phyloP scores from a whole-genome alignment of 495 filamentous ascomycete genomes.

The Antarctomyces pellizariae region DNA sequence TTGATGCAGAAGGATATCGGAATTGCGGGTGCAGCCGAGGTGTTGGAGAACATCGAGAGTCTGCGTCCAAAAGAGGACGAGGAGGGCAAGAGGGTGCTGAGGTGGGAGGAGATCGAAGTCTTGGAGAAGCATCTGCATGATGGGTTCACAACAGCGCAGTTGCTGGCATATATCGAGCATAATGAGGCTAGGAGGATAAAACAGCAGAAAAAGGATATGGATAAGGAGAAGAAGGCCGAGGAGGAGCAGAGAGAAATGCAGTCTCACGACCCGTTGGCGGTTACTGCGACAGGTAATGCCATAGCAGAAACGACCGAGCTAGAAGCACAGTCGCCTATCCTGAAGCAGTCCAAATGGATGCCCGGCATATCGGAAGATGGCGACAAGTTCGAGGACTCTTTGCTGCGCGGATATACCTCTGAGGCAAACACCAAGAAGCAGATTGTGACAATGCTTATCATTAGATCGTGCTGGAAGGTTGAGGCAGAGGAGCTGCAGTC shows the following conservation, averaged over 20 bases:
- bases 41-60: conserved; percentile 19
- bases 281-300: too few relatives aligned
- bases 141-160: conserved; percentile 21
- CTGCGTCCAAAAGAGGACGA: conserved; percentile 15
- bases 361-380: conserved; percentile 14
- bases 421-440: conserved; percentile 10
- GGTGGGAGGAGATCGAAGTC: conserved; percentile 15
- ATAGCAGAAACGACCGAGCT: too few relatives aligned
- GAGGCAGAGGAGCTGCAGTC: conserved; percentile 7
- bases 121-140: conserved; percentile 15
- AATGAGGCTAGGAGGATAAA: conserved; percentile 2
- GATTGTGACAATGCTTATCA: conserved; percentile 5
- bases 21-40: conserved; percentile 11
- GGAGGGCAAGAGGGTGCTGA: conserved; percentile 8
- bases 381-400: conserved; percentile 7
- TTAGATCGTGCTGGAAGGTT: conserved; percentile 10
- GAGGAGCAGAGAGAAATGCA: conserved; percentile 6
- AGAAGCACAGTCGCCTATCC: too few relatives aligned
- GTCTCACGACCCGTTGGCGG: too few relatives aligned
- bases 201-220: conserved; percentile 7
- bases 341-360: conserved; percentile 16
- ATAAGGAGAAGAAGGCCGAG: conserved; percentile 2
- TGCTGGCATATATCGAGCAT: conserved; percentile 16
- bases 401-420: conserved; percentile 7
- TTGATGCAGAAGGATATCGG: conserved; percentile 13